Base-by-base conservation (phyloP, 2,329 filamentous ascomycete species). In the Hypocreales sp. region DNA sequence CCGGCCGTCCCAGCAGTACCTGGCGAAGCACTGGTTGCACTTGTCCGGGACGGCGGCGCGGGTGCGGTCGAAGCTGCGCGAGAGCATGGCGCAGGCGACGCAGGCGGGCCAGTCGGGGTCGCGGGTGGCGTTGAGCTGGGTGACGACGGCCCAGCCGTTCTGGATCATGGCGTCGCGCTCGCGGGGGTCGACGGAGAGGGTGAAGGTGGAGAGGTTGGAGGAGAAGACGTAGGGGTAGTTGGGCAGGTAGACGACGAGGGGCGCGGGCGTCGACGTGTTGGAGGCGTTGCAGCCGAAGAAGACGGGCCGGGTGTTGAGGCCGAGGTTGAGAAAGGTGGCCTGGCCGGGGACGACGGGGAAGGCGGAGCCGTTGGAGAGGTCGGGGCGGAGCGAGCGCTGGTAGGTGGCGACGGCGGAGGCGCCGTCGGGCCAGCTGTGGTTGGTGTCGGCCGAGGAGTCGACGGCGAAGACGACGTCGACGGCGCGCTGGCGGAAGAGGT, bases 1-100 rank as follows among this genome's bases (percentile, higher is more conserved):
- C 11, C 69, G 80, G n/a, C 90, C 90, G 48, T 94, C 70, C 90
- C 90, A 98, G 66, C 90, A 98, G 58, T 94, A 94, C 13, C 60
- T 53, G 9, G 60, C 39, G 51, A 94, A 95, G 57, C 90, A 98
- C 26, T 63, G 44, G 23, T 55, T 60, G 57, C 90, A 98, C 8
- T 69, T 71, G 1, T 66, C 60, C 0, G 87, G 87, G 2, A 86
- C 63, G 0, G 56, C 35, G 1, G 77, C 78, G 12, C 64, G 61
- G 1, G 81, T 87, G 26, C 82, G 67, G 34, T 72, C 61, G 37
- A 90, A 68, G 39, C 76, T 83, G 34, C 87, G 70, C 28, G 67
- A 70, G 11, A 95, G 63, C 21, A 92, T 74, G 5, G 87, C 90
- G 52, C 90, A 98, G 14, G 76, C 83, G 5, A 93, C 78, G 41